Conservation (phyloP, 768 basidiomycete species). For the Lentinus tigrinus region DNA sequence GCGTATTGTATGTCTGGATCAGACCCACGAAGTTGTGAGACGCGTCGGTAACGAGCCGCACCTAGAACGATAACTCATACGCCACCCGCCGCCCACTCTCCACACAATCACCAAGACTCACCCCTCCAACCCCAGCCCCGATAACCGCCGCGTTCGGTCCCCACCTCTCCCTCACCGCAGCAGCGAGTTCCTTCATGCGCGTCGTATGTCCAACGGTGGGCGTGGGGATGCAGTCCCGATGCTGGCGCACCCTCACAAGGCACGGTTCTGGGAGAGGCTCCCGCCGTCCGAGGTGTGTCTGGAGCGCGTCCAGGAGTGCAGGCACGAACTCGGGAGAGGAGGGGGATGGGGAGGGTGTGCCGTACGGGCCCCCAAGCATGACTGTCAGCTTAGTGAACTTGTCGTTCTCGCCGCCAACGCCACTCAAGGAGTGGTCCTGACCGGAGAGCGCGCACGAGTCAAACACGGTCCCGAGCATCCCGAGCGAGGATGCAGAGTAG, state of each 20-base stretch:
- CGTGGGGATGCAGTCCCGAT: slow-evolving; percentile 77
- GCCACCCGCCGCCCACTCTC: slow-evolving; percentile 61
- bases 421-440: slow-evolving; percentile 41
- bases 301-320: slow-evolving; percentile 26
- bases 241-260: slow-evolving; percentile 49
- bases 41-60: too few species aligned
- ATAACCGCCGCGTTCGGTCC: slow-evolving; percentile 54
- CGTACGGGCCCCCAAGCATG: slow-evolving; percentile 86
- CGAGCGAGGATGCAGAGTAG: slow-evolving; percentile 40
- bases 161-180: slow-evolving; percentile 43
- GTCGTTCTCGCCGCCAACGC: not conserved
- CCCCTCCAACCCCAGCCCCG: slow-evolving; percentile 86
- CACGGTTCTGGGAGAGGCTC: slow-evolving; percentile 50
- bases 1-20: too few species aligned
- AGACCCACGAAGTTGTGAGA: too few species aligned
- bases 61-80: slow-evolving; percentile 8
- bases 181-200: slow-evolving; percentile 60
- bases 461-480: slow-evolving; percentile 84
- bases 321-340: slow-evolving; percentile 37
- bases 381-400: slow-evolving; percentile 76
- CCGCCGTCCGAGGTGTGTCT: slow-evolving; percentile 21
- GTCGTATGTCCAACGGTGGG: slow-evolving; percentile 68
- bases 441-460: slow-evolving; percentile 75
- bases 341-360: slow-evolving; percentile 32
- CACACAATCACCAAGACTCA: slow-evolving; percentile 86